phyloP scores from a whole-genome alignment of 108 stramenopile species.

The Hondaea fermentalgiana region DNA sequence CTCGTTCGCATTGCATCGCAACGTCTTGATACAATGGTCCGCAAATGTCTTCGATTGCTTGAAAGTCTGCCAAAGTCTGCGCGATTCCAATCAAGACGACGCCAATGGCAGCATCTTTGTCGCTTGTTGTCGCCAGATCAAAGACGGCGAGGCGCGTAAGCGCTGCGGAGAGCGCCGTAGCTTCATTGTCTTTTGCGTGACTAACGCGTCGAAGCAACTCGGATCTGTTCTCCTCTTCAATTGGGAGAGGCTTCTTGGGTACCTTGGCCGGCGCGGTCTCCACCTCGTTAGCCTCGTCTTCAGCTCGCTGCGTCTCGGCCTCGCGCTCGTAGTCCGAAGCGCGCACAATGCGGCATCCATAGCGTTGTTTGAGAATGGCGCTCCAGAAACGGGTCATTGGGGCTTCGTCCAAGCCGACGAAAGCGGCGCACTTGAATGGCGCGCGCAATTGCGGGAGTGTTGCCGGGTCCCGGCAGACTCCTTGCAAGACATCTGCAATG shows the following conservation, averaged over 20 bases:
- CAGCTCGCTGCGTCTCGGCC: neutral
- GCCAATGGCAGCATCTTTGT: neutral
- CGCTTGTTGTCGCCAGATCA: neutral
- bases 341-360: neutral
- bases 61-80: neutral
- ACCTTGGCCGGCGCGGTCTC: neutral
- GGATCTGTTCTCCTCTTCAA: neutral
- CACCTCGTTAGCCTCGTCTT: neutral
- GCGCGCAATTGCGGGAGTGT: neutral
- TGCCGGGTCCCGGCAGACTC: neutral
- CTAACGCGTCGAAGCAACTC: neutral
- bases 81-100: neutral
- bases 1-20: too few relatives aligned
- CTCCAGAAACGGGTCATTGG: neutral
- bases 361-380: neutral
- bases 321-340: neutral
- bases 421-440: neutral
- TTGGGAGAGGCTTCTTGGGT: neutral
- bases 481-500: neutral
- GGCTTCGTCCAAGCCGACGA: neutral
- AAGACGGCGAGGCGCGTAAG: neutral
- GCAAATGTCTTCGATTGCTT: neutral
- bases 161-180: neutral
- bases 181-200: neutral
- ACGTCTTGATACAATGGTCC: too few relatives aligned